Conservation (phyloP, 1,284 basidiomycete genomes). For the Tilletia indica region DNA sequence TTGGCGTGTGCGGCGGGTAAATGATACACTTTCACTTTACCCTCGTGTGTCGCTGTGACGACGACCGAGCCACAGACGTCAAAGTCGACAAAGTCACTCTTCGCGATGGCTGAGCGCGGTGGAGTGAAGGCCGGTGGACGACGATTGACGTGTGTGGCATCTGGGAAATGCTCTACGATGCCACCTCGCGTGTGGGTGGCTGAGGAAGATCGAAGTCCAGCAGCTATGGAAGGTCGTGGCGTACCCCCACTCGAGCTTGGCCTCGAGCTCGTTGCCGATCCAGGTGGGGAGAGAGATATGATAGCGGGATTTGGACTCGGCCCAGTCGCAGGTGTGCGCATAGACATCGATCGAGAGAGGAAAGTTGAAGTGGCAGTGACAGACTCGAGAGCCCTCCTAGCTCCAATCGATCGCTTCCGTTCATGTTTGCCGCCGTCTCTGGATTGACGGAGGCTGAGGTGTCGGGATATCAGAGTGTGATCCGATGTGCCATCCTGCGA, state of each 20-base stretch:
- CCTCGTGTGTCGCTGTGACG: constrained; percentile 4
- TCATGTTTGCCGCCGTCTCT: not conserved
- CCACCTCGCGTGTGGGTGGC: not conserved
- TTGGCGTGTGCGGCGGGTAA: not conserved
- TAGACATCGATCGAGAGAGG: not conserved
- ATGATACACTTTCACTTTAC: not conserved
- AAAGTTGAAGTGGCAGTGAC: not conserved
- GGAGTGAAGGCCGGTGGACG: constrained; percentile 19
- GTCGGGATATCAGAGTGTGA: not conserved
- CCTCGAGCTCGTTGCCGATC: not conserved
- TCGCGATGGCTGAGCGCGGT: constrained; percentile 14
- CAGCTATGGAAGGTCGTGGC: not conserved
- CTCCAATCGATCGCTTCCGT: not conserved
- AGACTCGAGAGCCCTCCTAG: not conserved
- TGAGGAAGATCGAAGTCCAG: too few relatives aligned
- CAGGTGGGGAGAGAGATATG: too few relatives aligned
- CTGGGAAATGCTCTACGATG: constrained; percentile 16
- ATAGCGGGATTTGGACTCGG: too few relatives aligned
- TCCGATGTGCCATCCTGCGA: not conserved
- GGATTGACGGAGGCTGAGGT: not conserved
- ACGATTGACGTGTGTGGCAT: constrained; percentile 23
- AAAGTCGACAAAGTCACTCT: constrained; percentile 3
- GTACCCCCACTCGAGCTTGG: not conserved
- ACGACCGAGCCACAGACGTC: not conserved
- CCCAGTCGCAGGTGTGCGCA: not conserved